These are phyloP conservation scores for Trichoderma erinaceum DNA, from an alignment of 495 filamentous ascomycete species.

Conservation along the genomic window DNA sequence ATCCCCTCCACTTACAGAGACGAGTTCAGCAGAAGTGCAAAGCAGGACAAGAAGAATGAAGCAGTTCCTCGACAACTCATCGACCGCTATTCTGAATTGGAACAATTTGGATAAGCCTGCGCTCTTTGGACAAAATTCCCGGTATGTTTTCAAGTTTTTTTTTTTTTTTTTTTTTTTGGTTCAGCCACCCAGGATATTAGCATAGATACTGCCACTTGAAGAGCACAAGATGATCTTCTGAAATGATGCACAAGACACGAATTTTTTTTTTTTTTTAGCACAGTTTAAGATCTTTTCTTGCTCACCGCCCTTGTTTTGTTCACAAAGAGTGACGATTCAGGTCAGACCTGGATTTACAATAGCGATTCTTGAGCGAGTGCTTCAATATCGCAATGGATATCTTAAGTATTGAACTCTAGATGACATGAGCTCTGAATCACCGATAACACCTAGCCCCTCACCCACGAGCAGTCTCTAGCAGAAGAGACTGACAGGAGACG, in stretches of 20 bases:
- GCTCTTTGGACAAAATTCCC: background rate
- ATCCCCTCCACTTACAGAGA: background rate
- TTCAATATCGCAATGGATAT: background rate
- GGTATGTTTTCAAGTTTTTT: background rate
- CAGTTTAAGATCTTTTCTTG: background rate
- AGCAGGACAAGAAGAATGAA: background rate
- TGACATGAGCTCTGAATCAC: background rate
- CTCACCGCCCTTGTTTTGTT: background rate
- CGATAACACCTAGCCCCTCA: background rate
- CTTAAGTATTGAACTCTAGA: background rate
- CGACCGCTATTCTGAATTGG: background rate
- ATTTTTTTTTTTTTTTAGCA: background rate
- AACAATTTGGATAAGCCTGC: background rate
- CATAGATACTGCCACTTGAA: background rate
- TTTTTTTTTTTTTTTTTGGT: background rate
- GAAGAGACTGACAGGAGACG: constrained; percentile 11
- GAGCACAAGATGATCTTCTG: background rate
- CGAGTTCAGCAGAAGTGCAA: background rate
- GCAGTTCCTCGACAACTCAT: background rate
- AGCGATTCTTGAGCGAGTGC: background rate
- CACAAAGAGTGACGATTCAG: too few species aligned
- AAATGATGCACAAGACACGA: background rate
- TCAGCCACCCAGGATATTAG: background rate
- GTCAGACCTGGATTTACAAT: background rate
- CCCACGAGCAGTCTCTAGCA: constrained; percentile 13